Conservation (phyloP, 768 basidiomycete genomes). For the Lactifluus hygrophoroides region DNA sequence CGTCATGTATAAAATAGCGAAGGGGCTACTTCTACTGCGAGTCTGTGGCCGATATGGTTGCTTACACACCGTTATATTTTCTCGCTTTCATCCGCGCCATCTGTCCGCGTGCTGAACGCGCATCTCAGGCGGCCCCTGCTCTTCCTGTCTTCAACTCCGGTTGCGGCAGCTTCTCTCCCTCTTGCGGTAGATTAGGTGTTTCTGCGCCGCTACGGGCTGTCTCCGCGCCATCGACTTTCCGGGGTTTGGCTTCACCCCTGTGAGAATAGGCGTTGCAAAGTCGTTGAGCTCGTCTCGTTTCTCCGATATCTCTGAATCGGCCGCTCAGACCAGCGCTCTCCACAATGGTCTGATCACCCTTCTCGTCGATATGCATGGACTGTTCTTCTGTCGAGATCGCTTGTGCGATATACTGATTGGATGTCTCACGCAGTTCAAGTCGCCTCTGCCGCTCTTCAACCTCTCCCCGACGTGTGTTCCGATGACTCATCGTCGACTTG, state of each 20-base stretch:
- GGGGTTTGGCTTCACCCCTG: slow-evolving; percentile 87
- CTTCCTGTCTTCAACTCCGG: slow-evolving; percentile 31
- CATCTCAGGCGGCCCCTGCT: slow-evolving; percentile 37
- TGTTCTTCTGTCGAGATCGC: slow-evolving; percentile 81
- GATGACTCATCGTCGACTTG: slow-evolving; percentile 41
- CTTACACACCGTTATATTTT: no score
- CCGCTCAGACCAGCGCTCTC: slow-evolving; percentile 85
- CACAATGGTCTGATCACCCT: slow-evolving; percentile 76
- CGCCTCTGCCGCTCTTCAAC: slow-evolving; percentile 69
- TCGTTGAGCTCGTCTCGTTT: slow-evolving; percentile 89
- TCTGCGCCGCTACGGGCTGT: slow-evolving; percentile 62
- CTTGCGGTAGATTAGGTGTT: slow-evolving; percentile 41
- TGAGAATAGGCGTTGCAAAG: slow-evolving; percentile 84
- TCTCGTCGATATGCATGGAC: slow-evolving; percentile 82
- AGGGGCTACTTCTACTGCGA: no score
- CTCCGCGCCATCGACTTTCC: slow-evolving; percentile 57
- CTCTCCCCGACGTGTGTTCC: slow-evolving; percentile 66
- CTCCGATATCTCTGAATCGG: slow-evolving; percentile 91
- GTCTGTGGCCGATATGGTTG: no score
- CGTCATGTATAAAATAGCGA: no score
- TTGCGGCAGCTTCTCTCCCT: slow-evolving; percentile 27
- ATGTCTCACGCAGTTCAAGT: slow-evolving; percentile 74
- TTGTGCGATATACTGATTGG: slow-evolving; percentile 79
- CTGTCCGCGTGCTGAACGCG: no score
- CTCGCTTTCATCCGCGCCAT: no score